These are phyloP conservation scores for Geranomyces michiganensis DNA, from an alignment of 192 early-diverging fungal genomes.

Conservation along the genomic window DNA sequence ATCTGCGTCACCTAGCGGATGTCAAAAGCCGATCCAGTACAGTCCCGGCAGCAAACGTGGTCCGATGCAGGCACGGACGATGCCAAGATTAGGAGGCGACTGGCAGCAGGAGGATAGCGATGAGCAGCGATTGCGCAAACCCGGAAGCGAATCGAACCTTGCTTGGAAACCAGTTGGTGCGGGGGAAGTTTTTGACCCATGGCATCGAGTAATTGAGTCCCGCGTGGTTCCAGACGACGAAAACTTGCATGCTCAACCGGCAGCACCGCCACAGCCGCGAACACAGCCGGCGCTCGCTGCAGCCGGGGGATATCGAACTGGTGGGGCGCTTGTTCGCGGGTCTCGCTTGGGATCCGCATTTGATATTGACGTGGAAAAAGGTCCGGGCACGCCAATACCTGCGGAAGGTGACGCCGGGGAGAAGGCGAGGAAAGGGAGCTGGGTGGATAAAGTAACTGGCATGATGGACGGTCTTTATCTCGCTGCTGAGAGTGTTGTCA, in stretches of 20 bases:
- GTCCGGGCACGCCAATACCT: not conserved
- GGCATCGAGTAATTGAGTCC: not conserved
- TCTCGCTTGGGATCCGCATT: conserved; percentile 12
- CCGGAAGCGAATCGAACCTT: too few relatives aligned
- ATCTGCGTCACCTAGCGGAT: too few relatives aligned
- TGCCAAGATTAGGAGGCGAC: too few relatives aligned
- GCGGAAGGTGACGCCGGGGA: not conserved
- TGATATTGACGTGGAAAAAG: conserved; percentile 15
- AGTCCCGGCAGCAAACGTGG: too few relatives aligned
- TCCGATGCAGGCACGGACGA: too few relatives aligned
- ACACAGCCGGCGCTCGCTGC: not conserved
- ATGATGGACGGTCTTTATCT: conserved; percentile 16
- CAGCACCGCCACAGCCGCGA: not conserved
- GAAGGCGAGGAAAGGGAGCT: conserved; percentile 14
- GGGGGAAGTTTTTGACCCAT: too few relatives aligned
- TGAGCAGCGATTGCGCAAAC: too few relatives aligned
- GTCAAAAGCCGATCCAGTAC: too few relatives aligned
- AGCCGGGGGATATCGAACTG: too few relatives aligned
- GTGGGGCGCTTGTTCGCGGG: not conserved
- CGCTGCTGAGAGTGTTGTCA: conserved; percentile 11
- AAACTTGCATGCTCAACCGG: not conserved
- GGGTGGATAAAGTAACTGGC: not conserved
- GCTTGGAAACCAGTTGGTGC: too few relatives aligned
- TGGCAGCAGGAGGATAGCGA: too few relatives aligned
- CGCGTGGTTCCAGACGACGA: conserved; percentile 1